These are phyloP conservation scores for Talaromyces verruculosus DNA, from an alignment of 2,329 filamentous ascomycete genomes.

Conservation along the genomic window DNA sequence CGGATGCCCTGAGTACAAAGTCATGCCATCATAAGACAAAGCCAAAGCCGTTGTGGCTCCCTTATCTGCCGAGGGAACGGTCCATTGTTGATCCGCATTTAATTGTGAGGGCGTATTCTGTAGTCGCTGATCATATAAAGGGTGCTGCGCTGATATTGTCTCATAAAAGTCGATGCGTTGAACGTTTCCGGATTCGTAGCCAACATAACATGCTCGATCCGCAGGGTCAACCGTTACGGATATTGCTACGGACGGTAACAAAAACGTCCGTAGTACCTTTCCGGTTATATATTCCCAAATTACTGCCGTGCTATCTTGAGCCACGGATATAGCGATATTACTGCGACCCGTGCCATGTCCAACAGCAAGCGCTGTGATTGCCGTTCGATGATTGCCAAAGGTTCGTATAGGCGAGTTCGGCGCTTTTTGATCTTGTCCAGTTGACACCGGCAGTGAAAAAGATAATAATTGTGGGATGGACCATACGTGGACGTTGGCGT, in stretches of 20 bases:
- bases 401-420: constrained; percentile 70
- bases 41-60: constrained; percentile 68
- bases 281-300: constrained; percentile 90
- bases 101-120: constrained; percentile 45
- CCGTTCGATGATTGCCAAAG: constrained; percentile 67
- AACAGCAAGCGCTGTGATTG: constrained; percentile 50
- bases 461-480: constrained; percentile 72
- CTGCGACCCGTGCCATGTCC: constrained; percentile 70
- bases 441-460: constrained; percentile 50
- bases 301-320: constrained; percentile 83
- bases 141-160: constrained; percentile 45
- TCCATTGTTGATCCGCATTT: constrained; percentile 44
- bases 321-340: constrained; percentile 80
- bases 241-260: constrained; percentile 71
- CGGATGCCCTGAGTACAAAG: constrained; percentile 75
- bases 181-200: constrained; percentile 75
- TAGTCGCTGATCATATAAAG: constrained; percentile 36
- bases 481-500: constrained; percentile 93
- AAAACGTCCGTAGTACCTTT: constrained; percentile 72
- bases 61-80: constrained; percentile 60
- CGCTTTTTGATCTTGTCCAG: constrained; percentile 41
- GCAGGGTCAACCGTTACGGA: constrained; percentile 77
- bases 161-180: constrained; percentile 75
- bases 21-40: constrained; percentile 79
- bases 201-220: constrained; percentile 77